Percentiles rank a stretch among this genome's conserved stretches.
phyloP scores from a whole-genome alignment of 1,284 basidiomycete genomes.

The Dichomitus squalens region DNA sequence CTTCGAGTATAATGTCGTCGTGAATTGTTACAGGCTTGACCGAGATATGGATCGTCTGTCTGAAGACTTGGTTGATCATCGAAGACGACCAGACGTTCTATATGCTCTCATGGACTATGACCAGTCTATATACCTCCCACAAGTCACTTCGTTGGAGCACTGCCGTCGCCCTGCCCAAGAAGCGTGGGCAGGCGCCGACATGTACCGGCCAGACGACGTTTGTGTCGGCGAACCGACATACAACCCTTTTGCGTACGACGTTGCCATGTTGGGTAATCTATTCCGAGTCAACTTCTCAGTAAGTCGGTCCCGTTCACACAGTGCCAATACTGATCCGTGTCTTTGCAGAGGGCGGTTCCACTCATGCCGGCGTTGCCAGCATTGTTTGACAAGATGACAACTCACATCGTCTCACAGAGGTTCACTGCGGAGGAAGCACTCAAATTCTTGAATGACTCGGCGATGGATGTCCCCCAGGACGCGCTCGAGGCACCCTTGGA shows the following conservation, averaged over 20 bases:
- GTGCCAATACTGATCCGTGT: not conserved
- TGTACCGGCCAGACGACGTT: slow-evolving; percentile 6
- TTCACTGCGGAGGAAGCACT: slow-evolving; percentile 9
- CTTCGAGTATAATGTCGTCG: not conserved
- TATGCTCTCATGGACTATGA: slow-evolving; percentile 19
- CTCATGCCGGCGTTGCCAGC: not conserved
- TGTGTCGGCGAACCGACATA: slow-evolving; percentile 6
- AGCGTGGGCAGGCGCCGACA: not conserved
- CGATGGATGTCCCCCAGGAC: not conserved
- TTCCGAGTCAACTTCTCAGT: slow-evolving; percentile 8
- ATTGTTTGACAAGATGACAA: slow-evolving; percentile 7
- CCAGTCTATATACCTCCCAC: slow-evolving; percentile 7
- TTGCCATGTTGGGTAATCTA: slow-evolving; percentile 10
- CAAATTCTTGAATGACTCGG: not conserved
- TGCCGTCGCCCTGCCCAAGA: slow-evolving; percentile 6
- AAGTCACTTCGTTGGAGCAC: not conserved
- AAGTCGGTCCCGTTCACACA: not conserved
- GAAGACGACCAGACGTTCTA: not conserved
- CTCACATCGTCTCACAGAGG: not conserved
- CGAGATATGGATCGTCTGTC: not conserved
- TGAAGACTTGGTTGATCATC: slow-evolving; percentile 3
- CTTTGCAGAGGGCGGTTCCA: slow-evolving; percentile 4
- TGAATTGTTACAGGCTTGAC: slow-evolving; percentile 1
- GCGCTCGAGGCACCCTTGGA: not conserved
- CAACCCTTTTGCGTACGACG: slow-evolving; percentile 21